Evolutionary conservation across 169 alveolate species (phyloP), one percentile per base, ranked within the genome.

Genomic region (Pseudocohnilembus persalinus): DNA sequence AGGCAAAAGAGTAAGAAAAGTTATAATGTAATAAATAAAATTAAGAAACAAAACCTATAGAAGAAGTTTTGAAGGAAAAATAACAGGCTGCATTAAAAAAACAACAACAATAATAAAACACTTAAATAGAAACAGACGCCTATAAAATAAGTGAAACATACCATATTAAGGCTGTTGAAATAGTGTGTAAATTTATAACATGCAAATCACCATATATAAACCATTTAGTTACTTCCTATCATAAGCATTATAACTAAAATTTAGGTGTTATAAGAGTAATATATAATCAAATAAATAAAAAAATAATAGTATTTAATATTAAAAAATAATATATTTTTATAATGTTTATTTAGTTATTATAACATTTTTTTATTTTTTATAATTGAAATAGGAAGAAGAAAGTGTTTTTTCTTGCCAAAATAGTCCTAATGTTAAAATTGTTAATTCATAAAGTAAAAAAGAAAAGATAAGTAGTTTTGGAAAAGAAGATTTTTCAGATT

Each of bases 191-290:
- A 76, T 78, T 80, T 77, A 86, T 86, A 0, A 64, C 73, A 0
- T 80, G 85, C 72, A 31, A 79, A 80, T 77, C 85, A 31, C 90
- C 90, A 0, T 86, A 86, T 35, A 86, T 86, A 0, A 80, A 77
- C 74, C 90, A 86, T 75, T 68, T 86, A 32, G 81, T 86, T 32
- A 81, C 83, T 31, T 80, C 87, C 25, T 86, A 86, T 75, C 90
- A 86, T 65, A 86, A 86, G 76, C 90, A 86, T 81, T 86, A 86
- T 29, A 86, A 86, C 75, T 31, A 68, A 29, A 81, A 81, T 65
- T 73, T 86, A 16, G 90, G 80, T 49, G 68, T 49, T 49, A 49
- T 49, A 49, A 11, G 20, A 20, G 68, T 49, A 20, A 49, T n/a
- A n/a, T n/a, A n/a, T n/a, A n/a, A n/a, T n/a, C n/a, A n/a, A n/a